Percentiles rank a stretch among this genome's conserved stretches.
Evolutionary conservation across 2,329 filamentous ascomycete genomes (phyloP).

Genomic region (Alternaria gansuensis): DNA sequence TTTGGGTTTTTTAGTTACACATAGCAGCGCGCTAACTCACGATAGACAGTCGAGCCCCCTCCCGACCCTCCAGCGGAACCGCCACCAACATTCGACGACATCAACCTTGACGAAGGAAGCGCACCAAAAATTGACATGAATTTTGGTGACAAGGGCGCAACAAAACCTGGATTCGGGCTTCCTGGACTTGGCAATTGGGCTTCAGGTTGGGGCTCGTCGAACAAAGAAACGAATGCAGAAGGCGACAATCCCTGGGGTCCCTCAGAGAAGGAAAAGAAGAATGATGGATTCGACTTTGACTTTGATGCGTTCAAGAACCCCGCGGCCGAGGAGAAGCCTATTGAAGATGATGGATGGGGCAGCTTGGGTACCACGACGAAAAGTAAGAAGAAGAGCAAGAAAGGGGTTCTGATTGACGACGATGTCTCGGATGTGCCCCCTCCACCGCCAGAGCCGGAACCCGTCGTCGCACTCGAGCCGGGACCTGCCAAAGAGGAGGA

Average conservation of each 20-base stretch:
- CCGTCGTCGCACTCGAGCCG: slow-evolving; percentile 41
- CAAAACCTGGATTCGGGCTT: slow-evolving; percentile 41
- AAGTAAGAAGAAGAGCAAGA: slow-evolving; percentile 55
- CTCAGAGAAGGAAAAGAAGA: slow-evolving; percentile 51
- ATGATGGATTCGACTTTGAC: slow-evolving; percentile 48
- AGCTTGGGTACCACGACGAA: slow-evolving; percentile 51
- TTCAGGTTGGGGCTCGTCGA: slow-evolving; percentile 40
- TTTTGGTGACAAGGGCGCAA: slow-evolving; percentile 49
- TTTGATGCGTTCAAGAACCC: slow-evolving; percentile 46
- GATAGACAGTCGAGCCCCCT: slow-evolving; percentile 40
- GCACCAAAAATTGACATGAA: slow-evolving; percentile 60
- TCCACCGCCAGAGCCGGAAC: slow-evolving; percentile 34
- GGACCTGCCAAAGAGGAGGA: slow-evolving; percentile 46
- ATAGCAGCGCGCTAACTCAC: slow-evolving; percentile 43
- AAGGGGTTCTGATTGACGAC: slow-evolving; percentile 46
- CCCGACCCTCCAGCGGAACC: slow-evolving; percentile 40
- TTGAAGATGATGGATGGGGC: slow-evolving; percentile 46
- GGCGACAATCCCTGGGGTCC: slow-evolving; percentile 48
- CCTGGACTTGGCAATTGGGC: slow-evolving; percentile 35
- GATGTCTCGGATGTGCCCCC: slow-evolving; percentile 32
- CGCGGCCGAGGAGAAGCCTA: slow-evolving; percentile 34
- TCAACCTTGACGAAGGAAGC: slow-evolving; percentile 55
- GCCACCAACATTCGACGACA: slow-evolving; percentile 58
- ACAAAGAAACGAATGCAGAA: slow-evolving; percentile 39
- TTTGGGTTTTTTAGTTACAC: slow-evolving; percentile 45